Conservation (phyloP, 495 filamentous ascomycete species). For the Talaromyces liani region DNA sequence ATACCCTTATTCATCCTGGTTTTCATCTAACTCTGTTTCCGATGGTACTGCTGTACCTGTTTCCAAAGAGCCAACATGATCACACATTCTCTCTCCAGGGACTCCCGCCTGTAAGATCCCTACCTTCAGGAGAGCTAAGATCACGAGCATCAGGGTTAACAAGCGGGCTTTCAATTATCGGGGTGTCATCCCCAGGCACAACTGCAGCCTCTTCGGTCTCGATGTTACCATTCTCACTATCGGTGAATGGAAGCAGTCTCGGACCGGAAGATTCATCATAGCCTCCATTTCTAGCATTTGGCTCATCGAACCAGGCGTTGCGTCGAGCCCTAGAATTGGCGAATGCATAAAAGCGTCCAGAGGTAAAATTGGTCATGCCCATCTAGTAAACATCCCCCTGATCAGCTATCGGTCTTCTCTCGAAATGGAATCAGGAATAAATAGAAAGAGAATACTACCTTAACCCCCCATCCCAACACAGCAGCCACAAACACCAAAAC, state of each 20-base stretch:
- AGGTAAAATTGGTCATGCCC: not conserved
- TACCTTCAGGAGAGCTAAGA: not conserved
- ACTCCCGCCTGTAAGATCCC: conserved; percentile 1
- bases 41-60: not conserved
- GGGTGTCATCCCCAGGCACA: not conserved
- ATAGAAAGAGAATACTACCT: too few species aligned
- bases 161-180: not conserved
- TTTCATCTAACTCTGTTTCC: not conserved
- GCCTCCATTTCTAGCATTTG: not conserved
- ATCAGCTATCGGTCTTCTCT: too few species aligned
- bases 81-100: conserved; percentile 7
- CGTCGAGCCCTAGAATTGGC: not conserved
- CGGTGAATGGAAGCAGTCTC: conserved; percentile 7
- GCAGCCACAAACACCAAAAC: conserved; percentile 24
- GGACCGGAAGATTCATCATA: not conserved
- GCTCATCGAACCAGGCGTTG: not conserved
- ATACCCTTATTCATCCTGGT: not conserved
- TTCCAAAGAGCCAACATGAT: not conserved
- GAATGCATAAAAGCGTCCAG: not conserved
- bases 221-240: not conserved
- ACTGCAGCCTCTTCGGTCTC: not conserved
- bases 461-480: conserved; percentile 15
- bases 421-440: too few species aligned
- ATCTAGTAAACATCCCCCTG: not conserved
- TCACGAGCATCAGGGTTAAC: conserved; percentile 5